phyloP scores from a whole-genome alignment of 2,329 filamentous ascomycete genomes.

The Diaporthe citrichinensis region DNA sequence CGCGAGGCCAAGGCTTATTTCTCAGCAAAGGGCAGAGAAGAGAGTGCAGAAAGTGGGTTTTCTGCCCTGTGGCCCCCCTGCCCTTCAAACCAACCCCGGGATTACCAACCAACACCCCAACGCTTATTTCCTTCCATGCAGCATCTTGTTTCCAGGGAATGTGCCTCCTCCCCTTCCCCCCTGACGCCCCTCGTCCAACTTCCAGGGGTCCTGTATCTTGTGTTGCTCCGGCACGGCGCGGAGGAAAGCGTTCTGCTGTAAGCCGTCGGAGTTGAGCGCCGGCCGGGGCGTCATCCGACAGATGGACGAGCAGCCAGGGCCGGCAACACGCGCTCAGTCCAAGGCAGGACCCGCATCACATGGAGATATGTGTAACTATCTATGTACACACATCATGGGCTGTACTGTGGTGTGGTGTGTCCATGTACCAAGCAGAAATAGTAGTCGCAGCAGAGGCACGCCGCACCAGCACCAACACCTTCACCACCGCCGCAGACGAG shows the following conservation, averaged over 20 bases:
- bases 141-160: constrained; percentile 5
- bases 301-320: not conserved
- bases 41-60: not conserved
- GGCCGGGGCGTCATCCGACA: not conserved
- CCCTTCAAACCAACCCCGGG: constrained; percentile 1
- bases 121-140: constrained; percentile 23
- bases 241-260: not conserved
- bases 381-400: not conserved
- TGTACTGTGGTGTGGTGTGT: not conserved
- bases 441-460: not conserved
- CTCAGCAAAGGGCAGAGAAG: not conserved
- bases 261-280: constrained; percentile 10
- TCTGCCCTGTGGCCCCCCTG: not conserved
- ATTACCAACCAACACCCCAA: constrained; percentile 27
- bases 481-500: not conserved
- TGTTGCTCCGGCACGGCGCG: constrained; percentile 11
- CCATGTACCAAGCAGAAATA: not conserved
- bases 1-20: not conserved
- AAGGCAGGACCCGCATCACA: not conserved
- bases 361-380: not conserved
- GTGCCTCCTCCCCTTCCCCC: not conserved
- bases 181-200: not conserved
- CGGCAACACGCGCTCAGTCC: not conserved
- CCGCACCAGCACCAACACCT: constrained; percentile 6
- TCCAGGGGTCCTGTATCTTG: constrained; percentile 1